phyloP scores from a whole-genome alignment of 1,284 basidiomycete species.

The Tranzscheliella williamsii region DNA sequence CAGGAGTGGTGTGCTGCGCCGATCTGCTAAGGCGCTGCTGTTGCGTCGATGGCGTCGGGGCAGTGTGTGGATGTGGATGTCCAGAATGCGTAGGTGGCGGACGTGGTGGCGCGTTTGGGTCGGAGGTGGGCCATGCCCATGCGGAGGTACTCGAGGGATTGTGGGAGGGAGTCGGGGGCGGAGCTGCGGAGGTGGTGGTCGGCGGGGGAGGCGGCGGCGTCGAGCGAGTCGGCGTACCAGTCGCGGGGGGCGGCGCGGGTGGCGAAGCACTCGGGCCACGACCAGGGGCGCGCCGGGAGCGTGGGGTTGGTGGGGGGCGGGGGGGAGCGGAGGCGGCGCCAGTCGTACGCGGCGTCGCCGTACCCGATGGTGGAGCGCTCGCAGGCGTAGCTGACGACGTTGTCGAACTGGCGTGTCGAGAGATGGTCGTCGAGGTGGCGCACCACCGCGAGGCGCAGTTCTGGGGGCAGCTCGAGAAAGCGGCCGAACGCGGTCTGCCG shows the following conservation, averaged over 20 bases:
- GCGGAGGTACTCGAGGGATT: neutral
- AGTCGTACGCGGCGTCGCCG: slow-evolving; percentile 7
- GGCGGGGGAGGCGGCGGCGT: neutral
- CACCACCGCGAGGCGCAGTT: slow-evolving; percentile 17
- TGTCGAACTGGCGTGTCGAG: slow-evolving; percentile 11
- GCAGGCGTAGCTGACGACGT: slow-evolving; percentile 30
- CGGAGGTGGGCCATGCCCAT: too few relatives aligned
- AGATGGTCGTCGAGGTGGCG: slow-evolving; percentile 11
- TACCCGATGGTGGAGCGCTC: slow-evolving; percentile 30
- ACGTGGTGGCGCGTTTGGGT: neutral
- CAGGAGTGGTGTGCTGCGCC: too few relatives aligned
- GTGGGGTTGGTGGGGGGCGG: too few relatives aligned
- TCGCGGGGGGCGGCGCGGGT: slow-evolving; percentile 15
- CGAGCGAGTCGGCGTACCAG: slow-evolving; percentile 11
- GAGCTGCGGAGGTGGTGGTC: neutral
- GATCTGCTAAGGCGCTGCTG: too few relatives aligned
- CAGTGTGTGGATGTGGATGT: neutral
- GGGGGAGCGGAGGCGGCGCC: too few relatives aligned
- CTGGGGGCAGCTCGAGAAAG: slow-evolving; percentile 12
- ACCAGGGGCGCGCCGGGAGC: slow-evolving; percentile 13
- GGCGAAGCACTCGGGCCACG: slow-evolving; percentile 20
- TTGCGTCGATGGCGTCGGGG: too few relatives aligned
- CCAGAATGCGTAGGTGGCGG: neutral
- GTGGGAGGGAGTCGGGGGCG: neutral
- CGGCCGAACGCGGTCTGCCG: neutral